Evolutionary conservation across 2,329 filamentous ascomycete genomes (phyloP).

Genomic region (Tolypocladium album): DNA sequence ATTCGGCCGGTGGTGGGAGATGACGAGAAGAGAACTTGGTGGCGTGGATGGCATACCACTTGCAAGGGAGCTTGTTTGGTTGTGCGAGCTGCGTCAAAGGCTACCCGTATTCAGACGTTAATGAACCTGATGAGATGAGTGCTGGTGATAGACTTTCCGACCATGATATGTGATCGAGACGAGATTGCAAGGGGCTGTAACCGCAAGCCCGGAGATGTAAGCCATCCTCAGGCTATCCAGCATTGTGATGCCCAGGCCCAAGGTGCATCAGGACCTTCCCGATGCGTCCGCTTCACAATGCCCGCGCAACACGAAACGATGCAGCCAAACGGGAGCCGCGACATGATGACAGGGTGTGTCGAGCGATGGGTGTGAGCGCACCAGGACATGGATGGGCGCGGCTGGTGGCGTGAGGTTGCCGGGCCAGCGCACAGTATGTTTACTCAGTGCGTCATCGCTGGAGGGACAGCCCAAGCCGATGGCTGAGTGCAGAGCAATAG

Average conservation of each 20-base stretch:
- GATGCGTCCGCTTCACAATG: background rate
- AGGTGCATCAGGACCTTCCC: background rate
- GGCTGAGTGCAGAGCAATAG: background rate
- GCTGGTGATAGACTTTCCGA: background rate
- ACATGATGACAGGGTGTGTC: background rate
- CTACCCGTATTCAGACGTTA: background rate
- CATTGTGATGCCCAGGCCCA: background rate
- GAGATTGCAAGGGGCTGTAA: background rate
- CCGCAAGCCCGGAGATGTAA: background rate
- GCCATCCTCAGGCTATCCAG: background rate
- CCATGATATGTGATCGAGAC: background rate
- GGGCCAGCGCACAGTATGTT: constrained; percentile 10
- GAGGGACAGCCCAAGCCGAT: background rate
- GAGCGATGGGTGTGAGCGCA: background rate
- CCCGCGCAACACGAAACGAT: background rate
- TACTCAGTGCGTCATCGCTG: constrained; percentile 21
- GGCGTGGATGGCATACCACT: constrained; percentile 5
- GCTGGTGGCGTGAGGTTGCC: constrained; percentile 7
- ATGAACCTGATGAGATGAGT: background rate
- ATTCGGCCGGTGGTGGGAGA: background rate
- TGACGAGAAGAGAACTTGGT: background rate
- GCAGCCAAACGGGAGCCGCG: background rate
- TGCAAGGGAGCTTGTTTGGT: background rate
- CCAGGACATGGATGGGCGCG: background rate
- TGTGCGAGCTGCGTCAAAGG: background rate